Evolutionary conservation across 225 moss, liverwort and hornwort species (phyloP), one percentile per base, ranked within the genome.

Genomic region (Sphagnum tenellum): DNA sequence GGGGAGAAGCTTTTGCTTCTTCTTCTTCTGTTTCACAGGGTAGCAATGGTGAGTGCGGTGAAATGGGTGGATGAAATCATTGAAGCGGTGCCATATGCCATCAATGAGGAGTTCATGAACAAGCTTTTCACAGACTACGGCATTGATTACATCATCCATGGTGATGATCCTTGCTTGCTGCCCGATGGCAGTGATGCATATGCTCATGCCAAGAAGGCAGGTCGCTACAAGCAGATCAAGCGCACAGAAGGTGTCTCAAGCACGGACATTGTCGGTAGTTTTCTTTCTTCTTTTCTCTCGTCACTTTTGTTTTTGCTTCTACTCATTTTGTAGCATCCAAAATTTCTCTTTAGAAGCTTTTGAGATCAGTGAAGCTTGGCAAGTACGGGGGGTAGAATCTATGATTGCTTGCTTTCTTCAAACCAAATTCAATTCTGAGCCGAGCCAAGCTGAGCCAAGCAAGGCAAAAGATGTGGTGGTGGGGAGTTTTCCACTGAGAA

Each of bases 11-110:
- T 29, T 29, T 29, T 29, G 29, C 29, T 29, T 29, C 29, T 29
- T 29, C 29, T 52, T 6, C 29, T 29, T 29, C 29, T 29, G 29
- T 1, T 29, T 29, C 29, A 29, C 82, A 96, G 96, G 82, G 88
- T 90, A 70, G 92, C 89, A 71, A 96, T 96, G 92, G 96, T 96
- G 59, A 79, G 81, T 58, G 92, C 96, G 51, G 96, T 96, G 3
- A 96, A 92, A 76, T 96, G 96, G 96, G 96, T 96, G 80, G 79
- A 92, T 67, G 92, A 92, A 52, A n/a, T 90, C 46, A 92, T 96
- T n/a, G 5, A 67, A 64, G 96, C 89, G 71, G 92, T 90, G 44
- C 96, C 96, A 3, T 96, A 96, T 60, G 92, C 84, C 50, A 96
- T 96, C 64, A 86, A 83, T 10, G 87, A 90, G 64, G 76, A 89